These are phyloP conservation scores for Pleurotus platypus DNA, from an alignment of 768 basidiomycete genomes.

Conservation along the genomic window DNA sequence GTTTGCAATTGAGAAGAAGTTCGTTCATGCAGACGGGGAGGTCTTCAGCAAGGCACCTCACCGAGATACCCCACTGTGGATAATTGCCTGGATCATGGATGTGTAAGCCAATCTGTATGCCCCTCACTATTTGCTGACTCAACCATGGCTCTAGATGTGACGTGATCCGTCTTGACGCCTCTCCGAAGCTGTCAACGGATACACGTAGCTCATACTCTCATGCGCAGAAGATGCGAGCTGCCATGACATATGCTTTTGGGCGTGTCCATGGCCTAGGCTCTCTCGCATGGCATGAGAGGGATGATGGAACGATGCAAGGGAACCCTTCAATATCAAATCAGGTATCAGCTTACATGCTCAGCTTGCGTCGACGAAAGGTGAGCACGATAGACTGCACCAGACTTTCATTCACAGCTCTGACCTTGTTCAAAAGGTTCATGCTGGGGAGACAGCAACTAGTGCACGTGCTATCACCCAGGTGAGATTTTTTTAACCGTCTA, in stretches of 20 bases:
- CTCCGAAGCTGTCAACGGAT: conserved; percentile 4
- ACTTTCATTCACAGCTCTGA: too few relatives aligned
- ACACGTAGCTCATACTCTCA: conserved; percentile 13
- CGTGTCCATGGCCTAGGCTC: conserved; percentile 18
- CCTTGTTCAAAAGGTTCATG: neutral
- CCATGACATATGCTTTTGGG: conserved; percentile 20
- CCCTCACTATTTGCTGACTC: neutral
- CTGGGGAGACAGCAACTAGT: neutral
- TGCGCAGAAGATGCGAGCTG: conserved; percentile 22
- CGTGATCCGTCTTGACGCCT: conserved; percentile 19
- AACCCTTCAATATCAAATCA: conserved; percentile 24
- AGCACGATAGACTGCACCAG: neutral
- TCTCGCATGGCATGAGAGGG: conserved; percentile 24
- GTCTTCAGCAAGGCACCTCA: conserved; percentile 17
- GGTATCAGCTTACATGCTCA: conserved; percentile 25
- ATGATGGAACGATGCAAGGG: conserved; percentile 20
- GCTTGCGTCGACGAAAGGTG: conserved; percentile 22
- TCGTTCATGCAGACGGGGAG: conserved; percentile 11
- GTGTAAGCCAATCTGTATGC: conserved; percentile 8
- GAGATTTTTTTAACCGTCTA: too few relatives aligned
- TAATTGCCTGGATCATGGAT: conserved; percentile 27
- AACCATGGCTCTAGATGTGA: conserved; percentile 20
- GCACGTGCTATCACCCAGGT: neutral
- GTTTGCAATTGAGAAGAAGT: conserved; percentile 14
- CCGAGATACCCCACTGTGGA: conserved; percentile 15